Evolutionary conservation across 805 yeast species (phyloP), one percentile per base, ranked within the genome.

Genomic region (Cephaloascus albidus): DNA sequence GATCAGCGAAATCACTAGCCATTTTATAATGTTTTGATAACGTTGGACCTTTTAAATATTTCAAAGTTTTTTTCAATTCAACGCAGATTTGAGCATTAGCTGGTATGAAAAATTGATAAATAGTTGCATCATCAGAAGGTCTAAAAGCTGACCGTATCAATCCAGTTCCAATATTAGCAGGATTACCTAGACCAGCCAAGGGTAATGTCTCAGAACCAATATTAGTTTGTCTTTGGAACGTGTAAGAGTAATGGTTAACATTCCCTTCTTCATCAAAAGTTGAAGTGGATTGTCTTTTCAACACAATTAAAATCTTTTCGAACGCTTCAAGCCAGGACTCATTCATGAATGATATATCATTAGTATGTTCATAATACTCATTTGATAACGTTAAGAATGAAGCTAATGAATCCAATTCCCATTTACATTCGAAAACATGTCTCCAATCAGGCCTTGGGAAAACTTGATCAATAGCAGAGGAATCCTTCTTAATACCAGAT

Each of bases 121-220:
- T 74, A 33, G 87, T 76, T 1, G 94, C 86, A 58, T 86, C 96
- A 55, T 86, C 96, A 16, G 90, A 81, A 6, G 96, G 96, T 48
- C 96, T 63, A 54, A 86, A 86, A 0, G 94, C 89, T 4, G 89
- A 80, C 37, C 94, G 65, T n/a, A 85, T 63, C 44, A 86, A 62
- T 0, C 90, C 88, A 0, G 85, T 79, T 31, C 71, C 75, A 40
- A 53, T 70, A 43, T 79, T 80, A 1, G 84, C 89, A 0, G 96
- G 96, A 52, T 85, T 83, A 1, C 96, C 96, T 1, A 73, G 71
- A 1, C 96, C 96, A 1, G 74, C 73, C 36, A 86, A 62, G 2
- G 88, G 79, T 40, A 85, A 69, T 0, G 96, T 87, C 51, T 88
- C 96, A 0, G 90, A 68, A 0, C 95, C 95, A 20, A 76, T 64